A percentile compares a stretch with the other conserved stretches of the same genome.
phyloP scores from a whole-genome alignment of 805 yeast genomes.

The Wickerhamomyces mucosus region DNA sequence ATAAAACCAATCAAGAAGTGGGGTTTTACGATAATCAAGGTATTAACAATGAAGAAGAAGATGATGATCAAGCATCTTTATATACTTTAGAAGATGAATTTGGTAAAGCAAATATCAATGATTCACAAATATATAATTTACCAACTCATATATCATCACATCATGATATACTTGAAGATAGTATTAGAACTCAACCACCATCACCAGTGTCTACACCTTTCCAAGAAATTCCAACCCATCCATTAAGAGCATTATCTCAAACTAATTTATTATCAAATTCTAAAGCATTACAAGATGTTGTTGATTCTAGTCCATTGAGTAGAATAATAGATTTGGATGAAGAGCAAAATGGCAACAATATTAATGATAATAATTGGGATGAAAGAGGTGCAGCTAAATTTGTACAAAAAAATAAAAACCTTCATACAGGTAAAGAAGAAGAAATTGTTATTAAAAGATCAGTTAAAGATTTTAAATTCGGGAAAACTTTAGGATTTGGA shows the following conservation, averaged over 20 bases:
- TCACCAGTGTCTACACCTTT: slow-evolving; percentile 17
- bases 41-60: too few relatives aligned
- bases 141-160: slow-evolving; percentile 19
- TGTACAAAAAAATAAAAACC: slow-evolving; percentile 33
- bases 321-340: slow-evolving; percentile 2
- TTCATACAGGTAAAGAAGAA: slow-evolving; percentile 36
- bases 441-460: slow-evolving; percentile 43
- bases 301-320: not conserved
- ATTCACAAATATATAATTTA: slow-evolving; percentile 6
- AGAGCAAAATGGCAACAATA: slow-evolving; percentile 1
- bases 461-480: slow-evolving; percentile 83
- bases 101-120: not conserved
- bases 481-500: slow-evolving; percentile 88
- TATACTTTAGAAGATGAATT: not conserved
- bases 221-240: slow-evolving; percentile 17
- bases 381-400: slow-evolving; percentile 52
- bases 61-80: not conserved
- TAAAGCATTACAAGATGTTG: too few relatives aligned
- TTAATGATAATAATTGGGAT: slow-evolving; percentile 6
- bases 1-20: too few relatives aligned
- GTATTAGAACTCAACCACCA: slow-evolving; percentile 11
- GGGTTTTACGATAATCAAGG: too few relatives aligned
- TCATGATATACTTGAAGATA: slow-evolving; percentile 6
- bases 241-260: slow-evolving; percentile 18
- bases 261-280: slow-evolving; percentile 12